Percentiles rank a stretch among this genome's conserved stretches.
Conservation (phyloP, 208 protist species). For the Leishmania guyanensis region DNA sequence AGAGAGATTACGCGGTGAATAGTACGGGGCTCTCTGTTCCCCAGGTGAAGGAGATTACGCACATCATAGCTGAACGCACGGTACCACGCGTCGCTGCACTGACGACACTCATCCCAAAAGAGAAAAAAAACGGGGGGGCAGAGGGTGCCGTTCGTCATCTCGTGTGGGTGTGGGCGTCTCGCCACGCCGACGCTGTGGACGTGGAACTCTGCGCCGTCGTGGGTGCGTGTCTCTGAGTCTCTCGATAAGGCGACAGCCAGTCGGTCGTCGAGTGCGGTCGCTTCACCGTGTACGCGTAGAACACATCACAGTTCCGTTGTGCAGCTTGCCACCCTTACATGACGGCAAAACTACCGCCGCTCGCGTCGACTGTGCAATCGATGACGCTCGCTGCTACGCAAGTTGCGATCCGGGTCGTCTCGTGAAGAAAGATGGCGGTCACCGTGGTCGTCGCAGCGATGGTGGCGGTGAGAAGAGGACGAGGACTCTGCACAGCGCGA, state of each 20-base stretch:
- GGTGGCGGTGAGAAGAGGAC: constrained; percentile 1
- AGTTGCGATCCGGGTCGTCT: not conserved
- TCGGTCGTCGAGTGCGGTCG: not conserved
- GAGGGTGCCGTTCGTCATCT: not conserved
- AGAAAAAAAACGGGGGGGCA: not conserved
- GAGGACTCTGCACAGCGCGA: not conserved
- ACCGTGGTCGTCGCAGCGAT: not conserved
- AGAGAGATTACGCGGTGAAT: not conserved
- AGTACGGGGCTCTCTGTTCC: not conserved
- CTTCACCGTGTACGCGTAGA: not conserved
- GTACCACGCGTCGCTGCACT: too few relatives aligned
- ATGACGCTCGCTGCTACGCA: not conserved
- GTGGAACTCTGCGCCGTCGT: not conserved
- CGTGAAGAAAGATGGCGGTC: not conserved
- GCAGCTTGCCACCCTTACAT: not conserved
- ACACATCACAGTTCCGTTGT: too few relatives aligned
- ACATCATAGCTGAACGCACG: not conserved
- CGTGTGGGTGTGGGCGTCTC: not conserved
- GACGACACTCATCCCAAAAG: too few relatives aligned
- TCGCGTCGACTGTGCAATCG: not conserved
- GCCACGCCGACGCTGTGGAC: not conserved
- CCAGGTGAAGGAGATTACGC: not conserved
- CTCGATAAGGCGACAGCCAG: not conserved
- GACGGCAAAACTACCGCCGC: not conserved
- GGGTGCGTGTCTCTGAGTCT: not conserved